These are phyloP conservation scores for Mycena olivaceomarginata DNA, from an alignment of 768 basidiomycete species.

Conservation along the genomic window DNA sequence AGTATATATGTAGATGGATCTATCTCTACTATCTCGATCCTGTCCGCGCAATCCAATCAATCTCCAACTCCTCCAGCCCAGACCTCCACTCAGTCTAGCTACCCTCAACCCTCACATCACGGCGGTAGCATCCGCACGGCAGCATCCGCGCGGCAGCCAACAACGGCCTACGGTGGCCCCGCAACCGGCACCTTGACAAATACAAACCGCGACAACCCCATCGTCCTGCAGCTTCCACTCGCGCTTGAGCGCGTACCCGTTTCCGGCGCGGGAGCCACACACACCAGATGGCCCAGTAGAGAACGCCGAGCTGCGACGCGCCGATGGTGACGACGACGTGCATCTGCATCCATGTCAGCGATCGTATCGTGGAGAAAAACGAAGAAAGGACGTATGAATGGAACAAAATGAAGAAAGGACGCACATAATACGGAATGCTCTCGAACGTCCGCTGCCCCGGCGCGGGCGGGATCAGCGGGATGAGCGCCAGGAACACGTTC, in stretches of 20 bases:
- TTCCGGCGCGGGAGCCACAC: constrained; percentile 53
- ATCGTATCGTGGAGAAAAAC: too few species aligned
- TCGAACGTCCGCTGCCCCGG: constrained; percentile 68
- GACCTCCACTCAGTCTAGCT: too few species aligned
- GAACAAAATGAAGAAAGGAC: constrained; percentile 26
- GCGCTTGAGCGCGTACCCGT: constrained; percentile 54
- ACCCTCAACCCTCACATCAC: too few species aligned
- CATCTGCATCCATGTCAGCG: constrained; percentile 44
- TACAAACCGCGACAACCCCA: constrained; percentile 52
- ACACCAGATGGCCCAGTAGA: constrained; percentile 60
- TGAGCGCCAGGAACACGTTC: constrained; percentile 75
- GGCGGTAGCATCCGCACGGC: too few species aligned
- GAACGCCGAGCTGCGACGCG: constrained; percentile 59
- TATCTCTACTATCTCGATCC: too few species aligned
- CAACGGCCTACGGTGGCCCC: not conserved
- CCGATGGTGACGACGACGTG: constrained; percentile 63
- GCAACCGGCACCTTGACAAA: constrained; percentile 41
- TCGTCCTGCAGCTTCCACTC: constrained; percentile 57
- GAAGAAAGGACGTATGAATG: not conserved
- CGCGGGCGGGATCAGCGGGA: constrained; percentile 73
- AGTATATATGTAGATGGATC: too few species aligned
- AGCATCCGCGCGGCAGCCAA: too few species aligned
- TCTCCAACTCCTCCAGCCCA: too few species aligned
- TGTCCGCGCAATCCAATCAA: too few species aligned
- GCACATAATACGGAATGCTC: constrained; percentile 75